Percentiles rank a stretch among this genome's conserved stretches.
These are phyloP conservation scores for Tetradesmus lagerheimii DNA, from an alignment of 139 green algal genomes.

Conservation along the genomic window DNA sequence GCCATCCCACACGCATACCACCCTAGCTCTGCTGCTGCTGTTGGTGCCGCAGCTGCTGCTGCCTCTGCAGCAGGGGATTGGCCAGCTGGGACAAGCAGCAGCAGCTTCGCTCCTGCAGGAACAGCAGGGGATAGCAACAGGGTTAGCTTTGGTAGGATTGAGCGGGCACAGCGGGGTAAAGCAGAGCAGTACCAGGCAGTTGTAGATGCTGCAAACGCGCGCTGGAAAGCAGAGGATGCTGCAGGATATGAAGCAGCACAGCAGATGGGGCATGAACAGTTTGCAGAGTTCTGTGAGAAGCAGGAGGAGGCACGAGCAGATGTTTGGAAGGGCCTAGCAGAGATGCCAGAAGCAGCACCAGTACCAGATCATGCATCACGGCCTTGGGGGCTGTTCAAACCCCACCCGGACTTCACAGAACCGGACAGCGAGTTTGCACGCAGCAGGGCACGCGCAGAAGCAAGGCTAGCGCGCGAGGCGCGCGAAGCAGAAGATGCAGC, in stretches of 20 bases:
- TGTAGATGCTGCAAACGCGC: background rate
- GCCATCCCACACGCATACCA: constrained; percentile 7
- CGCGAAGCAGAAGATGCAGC: background rate
- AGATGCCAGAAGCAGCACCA: background rate
- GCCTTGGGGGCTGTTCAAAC: background rate
- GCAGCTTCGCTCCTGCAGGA: background rate
- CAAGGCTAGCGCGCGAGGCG: background rate
- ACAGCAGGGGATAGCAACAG: background rate
- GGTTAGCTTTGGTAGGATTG: constrained; percentile 4
- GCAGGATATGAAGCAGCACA: background rate
- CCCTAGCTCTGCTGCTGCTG: constrained; percentile 5
- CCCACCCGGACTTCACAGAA: background rate
- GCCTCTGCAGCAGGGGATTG: background rate
- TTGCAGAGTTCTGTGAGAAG: background rate
- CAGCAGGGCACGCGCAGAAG: background rate
- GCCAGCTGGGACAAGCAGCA: background rate
- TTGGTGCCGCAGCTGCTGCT: background rate
- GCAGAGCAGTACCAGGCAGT: background rate
- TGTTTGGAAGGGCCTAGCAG: background rate
- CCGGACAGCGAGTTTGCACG: background rate
- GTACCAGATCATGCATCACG: background rate
- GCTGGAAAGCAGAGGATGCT: background rate
- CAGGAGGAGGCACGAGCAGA: background rate
- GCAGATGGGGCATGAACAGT: background rate
- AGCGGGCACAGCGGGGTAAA: background rate